phyloP scores from a whole-genome alignment of 2,329 filamentous ascomycete genomes.

The Colletotrichum horii region DNA sequence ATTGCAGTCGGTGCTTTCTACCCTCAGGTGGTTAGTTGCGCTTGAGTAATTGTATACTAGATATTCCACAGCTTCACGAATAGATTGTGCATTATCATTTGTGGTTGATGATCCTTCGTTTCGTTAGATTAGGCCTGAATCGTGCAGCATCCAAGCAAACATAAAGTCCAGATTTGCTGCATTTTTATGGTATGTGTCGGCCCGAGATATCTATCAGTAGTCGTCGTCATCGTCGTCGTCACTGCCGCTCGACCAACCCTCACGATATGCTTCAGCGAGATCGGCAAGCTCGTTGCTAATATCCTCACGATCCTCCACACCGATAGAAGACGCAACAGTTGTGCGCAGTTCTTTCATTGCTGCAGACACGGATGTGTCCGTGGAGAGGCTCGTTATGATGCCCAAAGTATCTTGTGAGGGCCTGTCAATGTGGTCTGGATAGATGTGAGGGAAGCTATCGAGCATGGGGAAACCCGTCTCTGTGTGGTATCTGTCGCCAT shows the following conservation, averaged over 20 bases:
- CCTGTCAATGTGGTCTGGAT: conserved; percentile 49
- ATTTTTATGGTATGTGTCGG: background rate
- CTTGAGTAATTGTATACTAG: background rate
- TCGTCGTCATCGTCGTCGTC: conserved; percentile 69
- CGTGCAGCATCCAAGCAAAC: background rate
- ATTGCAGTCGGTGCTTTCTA: background rate
- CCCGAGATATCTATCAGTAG: background rate
- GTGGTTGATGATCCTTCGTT: background rate
- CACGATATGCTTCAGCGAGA: conserved; percentile 86
- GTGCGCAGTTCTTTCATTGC: conserved; percentile 70
- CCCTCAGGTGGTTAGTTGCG: background rate
- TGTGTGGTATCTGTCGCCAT: conserved; percentile 50
- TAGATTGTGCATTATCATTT: background rate
- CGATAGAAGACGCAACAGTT: conserved; percentile 67
- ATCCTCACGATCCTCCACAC: conserved; percentile 80
- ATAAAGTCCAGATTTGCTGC: background rate
- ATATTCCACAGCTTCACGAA: background rate
- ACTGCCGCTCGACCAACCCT: conserved; percentile 83
- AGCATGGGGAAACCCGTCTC: conserved; percentile 75
- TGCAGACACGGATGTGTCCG: conserved; percentile 74
- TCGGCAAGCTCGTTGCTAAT: conserved; percentile 83
- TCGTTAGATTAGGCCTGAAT: background rate
- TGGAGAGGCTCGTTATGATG: conserved; percentile 68
- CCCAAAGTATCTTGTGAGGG: conserved; percentile 46
- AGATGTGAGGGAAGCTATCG: conserved; percentile 84